Evolutionary conservation across 305 asterid genomes (phyloP), one percentile per base, ranked within the genome.

Genomic region (Rubia tinctorum): DNA sequence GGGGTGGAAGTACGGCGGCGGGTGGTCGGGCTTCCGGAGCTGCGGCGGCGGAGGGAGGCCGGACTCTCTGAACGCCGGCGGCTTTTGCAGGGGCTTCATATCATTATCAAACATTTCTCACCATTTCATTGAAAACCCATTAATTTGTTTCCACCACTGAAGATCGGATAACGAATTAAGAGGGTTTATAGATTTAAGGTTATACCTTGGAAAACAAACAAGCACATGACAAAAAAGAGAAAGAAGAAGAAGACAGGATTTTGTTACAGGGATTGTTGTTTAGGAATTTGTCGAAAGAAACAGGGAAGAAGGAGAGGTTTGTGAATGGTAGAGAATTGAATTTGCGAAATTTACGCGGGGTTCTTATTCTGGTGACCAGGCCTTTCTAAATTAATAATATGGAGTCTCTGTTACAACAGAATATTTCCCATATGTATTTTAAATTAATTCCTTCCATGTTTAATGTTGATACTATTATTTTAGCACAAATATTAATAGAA

Each of bases 11-110:
- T 85, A 75, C 22, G 86, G 75, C 22, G 88, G 86, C 9, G 82
- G 84, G 68, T 73, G 77, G 23, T 69, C 66, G 11, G 79, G 66
- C 30, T 62, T 69, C 47, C 79, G 67, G 0, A 76, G 71, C 15
- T 63, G 79, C 12, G 78, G 83, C 4, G 81, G 79, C 42, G 69
- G 69, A 22, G 66, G 66, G 18, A 60, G 66, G 42, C 51, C 20
- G 25, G 87, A 82, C 69, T 89, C 87, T 71, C 82, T 71, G 72
- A 75, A 89, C 5, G 90, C 92, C 42, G 95, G 92, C 7, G 95
- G 92, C 72, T 79, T 83, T 49, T 69, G 84, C 37, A 89, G 83
- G 0, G 89, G 81, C 69, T 2, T 53, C 59, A 11, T 9, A 9
- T 11, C 47, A 37, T 10, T 44, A 1, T 66, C 71, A 14, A 14